Conservation (phyloP, 2,329 filamentous ascomycete genomes). For the Clathrospora elynae region DNA sequence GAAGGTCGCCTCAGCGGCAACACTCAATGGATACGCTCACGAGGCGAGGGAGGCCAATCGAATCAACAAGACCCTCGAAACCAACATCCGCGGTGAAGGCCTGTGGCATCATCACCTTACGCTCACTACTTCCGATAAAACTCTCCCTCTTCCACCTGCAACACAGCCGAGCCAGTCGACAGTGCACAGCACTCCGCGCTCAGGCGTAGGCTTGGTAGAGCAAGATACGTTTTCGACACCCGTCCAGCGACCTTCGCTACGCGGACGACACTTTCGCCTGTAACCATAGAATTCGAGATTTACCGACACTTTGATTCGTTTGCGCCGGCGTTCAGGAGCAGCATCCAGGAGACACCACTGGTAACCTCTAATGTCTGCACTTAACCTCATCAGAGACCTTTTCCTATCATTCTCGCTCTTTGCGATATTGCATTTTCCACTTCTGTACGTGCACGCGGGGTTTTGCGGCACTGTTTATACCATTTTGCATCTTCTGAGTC, state of each 20-base stretch:
- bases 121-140: slow-evolving; percentile 11
- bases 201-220: slow-evolving; percentile 22
- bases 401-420: slow-evolving; percentile 32
- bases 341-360: slow-evolving; percentile 31
- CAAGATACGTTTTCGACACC: slow-evolving; percentile 17
- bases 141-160: slow-evolving; percentile 15
- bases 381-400: slow-evolving; percentile 27
- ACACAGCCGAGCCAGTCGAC: slow-evolving; percentile 17
- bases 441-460: slow-evolving; percentile 21
- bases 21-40: slow-evolving; percentile 44
- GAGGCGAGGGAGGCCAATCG: slow-evolving; percentile 45
- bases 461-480: slow-evolving; percentile 41
- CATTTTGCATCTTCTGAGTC: slow-evolving; percentile 33
- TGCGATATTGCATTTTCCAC: slow-evolving; percentile 26
- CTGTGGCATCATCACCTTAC: slow-evolving; percentile 8
- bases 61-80: slow-evolving; percentile 48
- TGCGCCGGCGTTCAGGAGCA: slow-evolving; percentile 45
- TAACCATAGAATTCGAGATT: slow-evolving; percentile 40
- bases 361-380: slow-evolving; percentile 45
- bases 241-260: slow-evolving; percentile 27
- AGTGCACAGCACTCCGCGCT: slow-evolving; percentile 19
- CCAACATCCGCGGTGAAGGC: slow-evolving; percentile 45
- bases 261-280: slow-evolving; percentile 32
- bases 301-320: slow-evolving; percentile 28
- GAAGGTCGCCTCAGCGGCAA: slow-evolving; percentile 52